These are phyloP conservation scores for Pseudogymnoascus sp. DNA, from an alignment of 2,329 filamentous ascomycete species.

Conservation along the genomic window DNA sequence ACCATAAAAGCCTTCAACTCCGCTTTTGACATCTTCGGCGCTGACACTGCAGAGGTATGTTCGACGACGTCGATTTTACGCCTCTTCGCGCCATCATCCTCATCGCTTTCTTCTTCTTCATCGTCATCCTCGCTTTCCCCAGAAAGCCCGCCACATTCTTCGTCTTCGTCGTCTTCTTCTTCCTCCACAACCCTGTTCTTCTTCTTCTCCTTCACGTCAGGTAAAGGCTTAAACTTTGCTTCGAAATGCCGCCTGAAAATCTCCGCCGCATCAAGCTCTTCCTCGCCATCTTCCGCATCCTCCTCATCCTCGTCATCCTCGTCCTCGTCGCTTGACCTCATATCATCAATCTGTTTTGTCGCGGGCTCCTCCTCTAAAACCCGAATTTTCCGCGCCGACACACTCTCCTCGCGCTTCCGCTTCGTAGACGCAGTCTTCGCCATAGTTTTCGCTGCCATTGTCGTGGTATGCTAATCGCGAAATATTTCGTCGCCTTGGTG, in stretches of 20 bases:
- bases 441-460: neutral
- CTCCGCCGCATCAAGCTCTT: constrained; percentile 54
- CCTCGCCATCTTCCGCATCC: constrained; percentile 6
- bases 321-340: neutral
- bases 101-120: neutral
- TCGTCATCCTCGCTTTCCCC: constrained; percentile 29
- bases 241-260: constrained; percentile 83
- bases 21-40: constrained; percentile 49
- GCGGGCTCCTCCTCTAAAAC: neutral
- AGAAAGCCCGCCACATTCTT: constrained; percentile 58
- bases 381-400: constrained; percentile 12
- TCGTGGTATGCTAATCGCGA: neutral
- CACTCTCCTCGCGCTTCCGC: constrained; percentile 37
- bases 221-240: constrained; percentile 72
- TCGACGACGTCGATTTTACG: constrained; percentile 36
- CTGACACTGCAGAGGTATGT: constrained; percentile 27
- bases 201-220: constrained; percentile 24
- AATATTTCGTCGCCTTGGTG: neutral
- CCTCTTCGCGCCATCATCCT: constrained; percentile 13
- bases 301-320: neutral
- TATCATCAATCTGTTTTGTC: neutral
- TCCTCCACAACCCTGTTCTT: constrained; percentile 15
- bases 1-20: constrained; percentile 78
- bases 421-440: constrained; percentile 25
- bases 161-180: constrained; percentile 27